Conservation (phyloP, 177 flowering plant genomes). For the Vitis hybrid region DNA sequence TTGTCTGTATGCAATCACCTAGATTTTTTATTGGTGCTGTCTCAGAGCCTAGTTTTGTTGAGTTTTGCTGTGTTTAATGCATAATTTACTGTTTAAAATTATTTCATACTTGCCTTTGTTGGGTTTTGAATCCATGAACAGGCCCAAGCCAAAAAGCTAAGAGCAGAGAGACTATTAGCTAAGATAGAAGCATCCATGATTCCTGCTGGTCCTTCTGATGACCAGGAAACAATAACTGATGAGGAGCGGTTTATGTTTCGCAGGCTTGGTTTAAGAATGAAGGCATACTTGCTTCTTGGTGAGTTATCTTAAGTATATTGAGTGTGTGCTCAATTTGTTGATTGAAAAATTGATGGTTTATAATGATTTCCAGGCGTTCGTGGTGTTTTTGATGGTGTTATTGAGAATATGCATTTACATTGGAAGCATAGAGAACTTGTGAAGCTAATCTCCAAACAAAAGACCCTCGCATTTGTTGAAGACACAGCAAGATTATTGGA, state of each 20-base stretch:
- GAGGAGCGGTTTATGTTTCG: conserved; percentile 95
- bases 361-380: conserved; percentile 71
- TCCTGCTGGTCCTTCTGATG: conserved; percentile 83
- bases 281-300: conserved; percentile 91
- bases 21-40: no score
- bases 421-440: conserved; percentile 99
- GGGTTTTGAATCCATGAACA: conserved; percentile 33
- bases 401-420: conserved; percentile 98
- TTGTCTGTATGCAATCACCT: no score
- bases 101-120: no score
- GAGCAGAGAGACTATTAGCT: conserved; percentile 75
- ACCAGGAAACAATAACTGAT: conserved; percentile 88
- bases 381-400: conserved; percentile 98
- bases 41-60: no score
- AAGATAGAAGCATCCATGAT: conserved; percentile 87
- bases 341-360: not conserved
- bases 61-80: no score
- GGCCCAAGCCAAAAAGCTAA: conserved; percentile 83
- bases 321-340: conserved; percentile 1
- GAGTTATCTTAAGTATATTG: conserved; percentile 17
- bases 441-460: conserved; percentile 87
- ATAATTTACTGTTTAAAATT: no score
- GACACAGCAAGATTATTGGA: conserved; percentile 90
- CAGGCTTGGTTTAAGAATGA: conserved; percentile 92
- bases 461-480: conserved; percentile 84